phyloP scores from a whole-genome alignment of 345 rosid genomes.

The Rhodamnia rubescens region DNA sequence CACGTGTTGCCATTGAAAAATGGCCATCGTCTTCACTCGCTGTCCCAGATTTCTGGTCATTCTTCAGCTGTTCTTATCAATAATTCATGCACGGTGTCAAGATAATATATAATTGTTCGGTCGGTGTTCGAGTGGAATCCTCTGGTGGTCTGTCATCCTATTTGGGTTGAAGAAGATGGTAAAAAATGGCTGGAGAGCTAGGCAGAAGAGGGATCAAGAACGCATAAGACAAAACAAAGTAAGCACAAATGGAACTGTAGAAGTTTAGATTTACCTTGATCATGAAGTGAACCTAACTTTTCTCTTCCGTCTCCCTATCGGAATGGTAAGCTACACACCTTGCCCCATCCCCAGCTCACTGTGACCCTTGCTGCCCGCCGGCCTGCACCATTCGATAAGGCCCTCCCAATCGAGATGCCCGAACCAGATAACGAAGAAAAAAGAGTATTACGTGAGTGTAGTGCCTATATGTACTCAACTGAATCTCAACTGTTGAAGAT shows the following conservation, averaged over 20 bases:
- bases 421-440: too few species aligned
- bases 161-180: background rate
- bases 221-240: background rate
- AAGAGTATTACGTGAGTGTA: too few species aligned
- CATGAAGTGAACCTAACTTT: background rate
- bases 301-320: too few species aligned
- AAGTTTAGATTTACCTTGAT: background rate
- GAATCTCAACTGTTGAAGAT: too few species aligned
- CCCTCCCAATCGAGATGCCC: background rate
- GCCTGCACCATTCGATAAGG: too few species aligned
- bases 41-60: background rate
- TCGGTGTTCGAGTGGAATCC: background rate
- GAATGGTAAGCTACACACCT: background rate
- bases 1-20: background rate
- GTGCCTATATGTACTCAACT: too few species aligned
- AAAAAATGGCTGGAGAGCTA: background rate
- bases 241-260: background rate
- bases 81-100: background rate
- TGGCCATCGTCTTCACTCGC: background rate
- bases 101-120: background rate
- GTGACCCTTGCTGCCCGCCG: background rate
- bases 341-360: background rate
- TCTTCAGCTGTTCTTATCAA: background rate
- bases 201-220: background rate
- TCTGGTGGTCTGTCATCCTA: background rate